Conservation (phyloP, 1,284 basidiomycete species). For the Austroboletus niveus region DNA sequence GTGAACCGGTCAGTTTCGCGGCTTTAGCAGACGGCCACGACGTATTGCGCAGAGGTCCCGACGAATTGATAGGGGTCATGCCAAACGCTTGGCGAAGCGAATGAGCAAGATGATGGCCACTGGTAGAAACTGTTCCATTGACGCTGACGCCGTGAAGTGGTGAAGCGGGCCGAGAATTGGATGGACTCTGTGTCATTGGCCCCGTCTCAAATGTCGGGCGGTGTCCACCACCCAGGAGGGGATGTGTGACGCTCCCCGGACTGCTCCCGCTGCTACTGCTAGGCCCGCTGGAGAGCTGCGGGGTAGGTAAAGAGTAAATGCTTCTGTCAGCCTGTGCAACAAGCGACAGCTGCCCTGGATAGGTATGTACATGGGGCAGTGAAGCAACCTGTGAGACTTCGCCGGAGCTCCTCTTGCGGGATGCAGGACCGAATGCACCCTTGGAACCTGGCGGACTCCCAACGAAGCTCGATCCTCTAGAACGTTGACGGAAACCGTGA, state of each 20-base stretch:
- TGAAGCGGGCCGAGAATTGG: slow-evolving; percentile 36
- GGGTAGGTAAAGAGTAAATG: slow-evolving; percentile 46
- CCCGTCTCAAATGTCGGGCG: slow-evolving; percentile 27
- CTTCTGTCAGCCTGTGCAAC: slow-evolving; percentile 35
- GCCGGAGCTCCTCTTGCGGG: slow-evolving; percentile 33
- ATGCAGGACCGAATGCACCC: slow-evolving; percentile 23
- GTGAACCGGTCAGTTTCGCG: slow-evolving; percentile 17
- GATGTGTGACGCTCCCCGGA: slow-evolving; percentile 43
- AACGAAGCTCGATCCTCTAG: slow-evolving; percentile 33
- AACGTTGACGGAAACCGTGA: slow-evolving; percentile 18
- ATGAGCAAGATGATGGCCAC: slow-evolving; percentile 70
- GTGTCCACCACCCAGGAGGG: slow-evolving; percentile 20
- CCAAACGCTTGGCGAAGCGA: slow-evolving; percentile 83
- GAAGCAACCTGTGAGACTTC: slow-evolving; percentile 27
- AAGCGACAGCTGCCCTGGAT: slow-evolving; percentile 31
- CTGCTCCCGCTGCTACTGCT: slow-evolving; percentile 59
- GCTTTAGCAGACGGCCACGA: slow-evolving; percentile 36
- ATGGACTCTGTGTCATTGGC: slow-evolving; percentile 28
- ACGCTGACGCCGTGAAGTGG: slow-evolving; percentile 18
- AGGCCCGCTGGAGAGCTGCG: slow-evolving; percentile 59
- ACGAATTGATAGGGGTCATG: slow-evolving; percentile 78
- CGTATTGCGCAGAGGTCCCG: slow-evolving; percentile 37
- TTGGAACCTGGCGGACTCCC: slow-evolving; percentile 42
- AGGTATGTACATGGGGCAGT: slow-evolving; percentile 33
- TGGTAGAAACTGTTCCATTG: slow-evolving; percentile 13